Evolutionary conservation across 805 yeast species (phyloP), one percentile per base, ranked within the genome.

Genomic region (Kluyveromyces dobzhanskii): DNA sequence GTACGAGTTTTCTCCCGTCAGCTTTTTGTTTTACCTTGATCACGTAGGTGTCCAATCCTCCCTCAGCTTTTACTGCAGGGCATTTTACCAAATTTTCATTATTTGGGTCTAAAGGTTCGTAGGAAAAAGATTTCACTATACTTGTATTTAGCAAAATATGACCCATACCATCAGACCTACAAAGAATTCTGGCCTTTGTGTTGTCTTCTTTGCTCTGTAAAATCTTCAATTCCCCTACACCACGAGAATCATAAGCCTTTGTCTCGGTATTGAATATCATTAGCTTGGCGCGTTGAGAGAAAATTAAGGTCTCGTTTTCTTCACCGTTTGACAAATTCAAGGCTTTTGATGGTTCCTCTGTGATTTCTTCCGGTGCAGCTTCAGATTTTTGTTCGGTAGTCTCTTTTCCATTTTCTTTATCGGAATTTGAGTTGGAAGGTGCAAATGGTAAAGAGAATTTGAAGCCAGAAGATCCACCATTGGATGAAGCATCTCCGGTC

Each of bases 91-190:
- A 61, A 23, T 78, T 75, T 23, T 85, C 80, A 56, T 79, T 72
- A 35, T 90, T 78, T 41, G 54, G 49, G 13, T 61, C 49, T 32
- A 77, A 65, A 3, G 73, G 67, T 9, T 71, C 66, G 56, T 86
- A 88, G 1, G 65, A 66, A 42, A 85, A 64, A 37, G 73, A 75
- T 38, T 71, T 71, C 8, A 73, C 65, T 9, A 87, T 59, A n/a
- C 68, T 61, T 11, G 78, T 66, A 56, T 90, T 90, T 43, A 90
- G 62, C 33, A 90, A 59, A 12, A 87, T 78, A 49, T 94, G 74
- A 29, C 82, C 80, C 29, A 86, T 78, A 21, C 95, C 96, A 41
- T 88, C 97, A 0, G 96, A 85, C 52, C 97, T 76, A 16, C 90
- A 71, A 27, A 90, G 64, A 11, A 85, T 63, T 57, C 97, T 76